Evolutionary conservation across 2,329 filamentous ascomycete species (phyloP), one percentile per base, ranked within the genome.

Genomic region (Botrytis byssoidea): DNA sequence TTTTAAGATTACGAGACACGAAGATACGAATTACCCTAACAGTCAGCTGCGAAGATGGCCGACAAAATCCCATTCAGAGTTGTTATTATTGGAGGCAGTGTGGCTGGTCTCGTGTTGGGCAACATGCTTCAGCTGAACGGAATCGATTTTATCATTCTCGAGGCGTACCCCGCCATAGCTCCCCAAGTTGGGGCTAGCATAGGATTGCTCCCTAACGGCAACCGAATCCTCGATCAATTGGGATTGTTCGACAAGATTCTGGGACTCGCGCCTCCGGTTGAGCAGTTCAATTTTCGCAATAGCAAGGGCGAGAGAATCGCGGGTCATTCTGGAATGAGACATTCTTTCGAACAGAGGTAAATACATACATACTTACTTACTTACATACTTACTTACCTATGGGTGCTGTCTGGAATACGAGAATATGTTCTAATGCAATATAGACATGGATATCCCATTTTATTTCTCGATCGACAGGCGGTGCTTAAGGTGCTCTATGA

Each of bases 131-230:
- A 88, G 71, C 78, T 79, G 61, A 79, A 83, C 48, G 79, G 78
- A 42, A 84, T 89, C 72, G 83, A 88, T 74, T 88, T 85, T 76
- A 74, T 86, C 3, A 73, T 89, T 0, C 81, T 89, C 0, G 87
- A 89, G 74, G 79, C 80, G 0, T 79, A 84, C 64, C 40, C 74
- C 0, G 77, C 82, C 0, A 83, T 88, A 35, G 83, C 83, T 0
- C 85, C 86, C 0, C 80, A 83, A 32, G 79, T 84, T 0, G 87
- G 87, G 0, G 86, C 86, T 0, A 84, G 82, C 5, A 85, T 89
- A 42, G 85, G 82, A 1, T 75, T 88, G 0, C 74, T 82, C 0
- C 81, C 86, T 0, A 81, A 85, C 29, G 84, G 84, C 0, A 73
- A 79, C 6, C 81, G 84, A 0, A 84, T 88, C 10, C 77, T 88